Conservation (phyloP, 768 basidiomycete genomes). For the Pleurotus tuber-regium region DNA sequence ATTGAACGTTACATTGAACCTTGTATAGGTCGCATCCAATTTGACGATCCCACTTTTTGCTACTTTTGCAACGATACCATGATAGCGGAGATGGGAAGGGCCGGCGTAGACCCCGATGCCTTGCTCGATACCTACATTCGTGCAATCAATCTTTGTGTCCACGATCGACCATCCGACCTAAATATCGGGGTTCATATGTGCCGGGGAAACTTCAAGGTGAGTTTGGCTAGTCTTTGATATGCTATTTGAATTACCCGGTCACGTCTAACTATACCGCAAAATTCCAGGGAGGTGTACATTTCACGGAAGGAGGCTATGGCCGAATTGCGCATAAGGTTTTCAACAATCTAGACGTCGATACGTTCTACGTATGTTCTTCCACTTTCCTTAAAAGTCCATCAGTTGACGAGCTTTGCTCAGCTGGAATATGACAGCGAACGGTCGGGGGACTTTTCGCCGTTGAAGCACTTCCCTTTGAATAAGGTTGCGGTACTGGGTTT, state of each 20-base stretch:
- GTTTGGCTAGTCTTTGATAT: constrained; percentile 34
- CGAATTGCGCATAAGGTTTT: constrained; percentile 56
- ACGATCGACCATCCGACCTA: constrained; percentile 52
- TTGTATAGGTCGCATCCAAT: constrained; percentile 44
- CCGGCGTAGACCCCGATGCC: constrained; percentile 58
- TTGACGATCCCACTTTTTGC: constrained; percentile 52
- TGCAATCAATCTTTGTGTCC: constrained; percentile 56
- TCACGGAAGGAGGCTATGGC: constrained; percentile 59
- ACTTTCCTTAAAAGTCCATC: neutral
- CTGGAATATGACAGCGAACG: constrained; percentile 68
- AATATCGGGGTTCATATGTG: constrained; percentile 60
- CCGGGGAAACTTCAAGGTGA: constrained; percentile 51
- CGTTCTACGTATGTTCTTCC: constrained; percentile 39
- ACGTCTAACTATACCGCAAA: neutral
- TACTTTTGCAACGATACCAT: constrained; percentile 67
- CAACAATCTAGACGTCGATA: constrained; percentile 56
- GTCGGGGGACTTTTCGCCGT: constrained; percentile 57
- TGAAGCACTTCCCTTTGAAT: constrained; percentile 47
- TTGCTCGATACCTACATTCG: constrained; percentile 69
- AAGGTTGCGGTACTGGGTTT: constrained; percentile 48
- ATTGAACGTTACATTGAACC: neutral
- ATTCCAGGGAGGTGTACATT: constrained; percentile 43
- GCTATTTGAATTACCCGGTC: no score
- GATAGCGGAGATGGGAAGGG: constrained; percentile 52
- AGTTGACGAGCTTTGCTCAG: constrained; percentile 29